A percentile compares a stretch with the other conserved stretches of the same genome.
Evolutionary conservation across 1,139 yeast species (phyloP).

Genomic region (Pichia norvegensis): DNA sequence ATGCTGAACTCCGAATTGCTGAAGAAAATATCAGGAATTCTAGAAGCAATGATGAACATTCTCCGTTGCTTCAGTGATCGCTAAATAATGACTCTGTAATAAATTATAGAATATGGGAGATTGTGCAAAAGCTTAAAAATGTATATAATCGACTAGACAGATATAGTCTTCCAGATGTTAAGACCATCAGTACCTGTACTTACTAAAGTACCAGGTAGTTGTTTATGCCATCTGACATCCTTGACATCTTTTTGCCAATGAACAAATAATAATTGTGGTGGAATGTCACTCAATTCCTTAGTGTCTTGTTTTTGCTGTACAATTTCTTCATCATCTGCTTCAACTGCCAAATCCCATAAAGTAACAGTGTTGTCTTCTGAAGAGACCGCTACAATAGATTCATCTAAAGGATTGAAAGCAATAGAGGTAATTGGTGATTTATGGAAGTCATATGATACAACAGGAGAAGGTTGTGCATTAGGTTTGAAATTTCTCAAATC

Average conservation of each 20-base stretch:
- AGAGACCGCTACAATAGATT: slow-evolving; percentile 89
- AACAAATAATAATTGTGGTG: slow-evolving; percentile 91
- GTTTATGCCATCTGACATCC: slow-evolving; percentile 97
- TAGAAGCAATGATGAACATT: slow-evolving; percentile 4
- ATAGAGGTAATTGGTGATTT: slow-evolving; percentile 88
- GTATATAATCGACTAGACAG: slow-evolving; percentile 43
- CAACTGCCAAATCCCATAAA: slow-evolving; percentile 94
- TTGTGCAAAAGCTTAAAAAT: neutral
- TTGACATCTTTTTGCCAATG: slow-evolving; percentile 98
- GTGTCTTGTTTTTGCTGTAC: slow-evolving; percentile 65
- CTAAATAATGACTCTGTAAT: neutral
- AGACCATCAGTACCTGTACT: slow-evolving; percentile 95
- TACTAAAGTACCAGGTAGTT: slow-evolving; percentile 91
- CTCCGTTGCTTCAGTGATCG: neutral
- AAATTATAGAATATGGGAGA: neutral
- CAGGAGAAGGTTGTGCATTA: slow-evolving; percentile 45
- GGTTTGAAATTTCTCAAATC: slow-evolving; percentile 82
- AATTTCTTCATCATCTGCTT: slow-evolving; percentile 93
- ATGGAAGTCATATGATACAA: slow-evolving; percentile 92
- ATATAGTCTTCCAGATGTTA: slow-evolving; percentile 92
- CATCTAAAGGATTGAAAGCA: slow-evolving; percentile 92
- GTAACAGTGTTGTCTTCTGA: slow-evolving; percentile 96
- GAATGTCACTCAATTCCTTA: slow-evolving; percentile 80
- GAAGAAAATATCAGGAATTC: slow-evolving; percentile 12
- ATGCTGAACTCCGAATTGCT: slow-evolving; percentile 26